A percentile compares a stretch with the other conserved stretches of the same genome.
Conservation (phyloP, 2,329 filamentous ascomycete genomes). For the Arthroderma sp. region DNA sequence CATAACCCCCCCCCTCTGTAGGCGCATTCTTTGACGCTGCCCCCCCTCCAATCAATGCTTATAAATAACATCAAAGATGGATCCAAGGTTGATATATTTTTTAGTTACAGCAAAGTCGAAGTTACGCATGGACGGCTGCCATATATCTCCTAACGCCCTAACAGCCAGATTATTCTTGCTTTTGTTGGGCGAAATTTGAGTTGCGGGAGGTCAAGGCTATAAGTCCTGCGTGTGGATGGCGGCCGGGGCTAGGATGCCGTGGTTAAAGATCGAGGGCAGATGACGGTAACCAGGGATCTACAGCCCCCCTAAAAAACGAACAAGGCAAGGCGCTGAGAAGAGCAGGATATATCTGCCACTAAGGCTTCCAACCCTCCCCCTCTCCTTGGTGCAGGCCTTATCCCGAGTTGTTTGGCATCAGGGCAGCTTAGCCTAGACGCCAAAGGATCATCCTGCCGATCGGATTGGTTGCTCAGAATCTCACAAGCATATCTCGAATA, state of each 20-base stretch:
- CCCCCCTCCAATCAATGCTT: neutral
- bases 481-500: neutral
- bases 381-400: no score
- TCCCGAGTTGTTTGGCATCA: no score
- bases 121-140: neutral
- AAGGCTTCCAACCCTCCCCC: neutral
- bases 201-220: neutral
- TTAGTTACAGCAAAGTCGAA: neutral
- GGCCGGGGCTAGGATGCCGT: neutral
- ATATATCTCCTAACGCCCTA: neutral
- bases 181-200: neutral
- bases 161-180: neutral
- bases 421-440: neutral
- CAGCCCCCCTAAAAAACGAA: neutral
- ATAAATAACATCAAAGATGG: neutral
- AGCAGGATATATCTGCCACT: neutral
- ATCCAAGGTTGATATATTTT: neutral
- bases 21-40: neutral
- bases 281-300: neutral
- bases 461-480: neutral
- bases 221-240: neutral
- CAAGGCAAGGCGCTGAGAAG: neutral
- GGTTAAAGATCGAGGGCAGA: neutral
- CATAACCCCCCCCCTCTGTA: neutral
- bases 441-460: neutral